Conservation (phyloP, 108 stramenopile genomes). For the Stephanodiscus minutulus region DNA sequence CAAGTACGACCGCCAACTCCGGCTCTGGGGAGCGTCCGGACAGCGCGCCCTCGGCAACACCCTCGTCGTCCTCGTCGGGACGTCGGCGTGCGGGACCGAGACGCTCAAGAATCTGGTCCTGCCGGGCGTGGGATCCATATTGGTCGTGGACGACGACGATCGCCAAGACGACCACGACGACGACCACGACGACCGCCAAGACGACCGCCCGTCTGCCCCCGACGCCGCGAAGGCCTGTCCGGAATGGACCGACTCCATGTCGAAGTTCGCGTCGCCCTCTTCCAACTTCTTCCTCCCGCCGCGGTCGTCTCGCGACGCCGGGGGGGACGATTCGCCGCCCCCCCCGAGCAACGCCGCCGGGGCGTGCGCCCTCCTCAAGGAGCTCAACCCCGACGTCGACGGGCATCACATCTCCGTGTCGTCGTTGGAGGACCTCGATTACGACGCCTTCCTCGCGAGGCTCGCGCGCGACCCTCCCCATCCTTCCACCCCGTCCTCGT, state of each 20-base stretch:
- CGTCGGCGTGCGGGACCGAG: slow-evolving; percentile 94
- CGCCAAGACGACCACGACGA: slow-evolving; percentile 35
- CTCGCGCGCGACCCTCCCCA: slow-evolving; percentile 14
- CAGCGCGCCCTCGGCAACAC: slow-evolving; percentile 78
- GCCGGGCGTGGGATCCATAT: slow-evolving; percentile 95
- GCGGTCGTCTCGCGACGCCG: neutral
- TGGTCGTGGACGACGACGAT: slow-evolving; percentile 83
- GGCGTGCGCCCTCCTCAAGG: slow-evolving; percentile 50
- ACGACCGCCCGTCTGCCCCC: slow-evolving; percentile 36
- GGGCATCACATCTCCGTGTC: slow-evolving; percentile 57
- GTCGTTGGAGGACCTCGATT: slow-evolving; percentile 43
- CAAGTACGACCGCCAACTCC: slow-evolving; percentile 99
- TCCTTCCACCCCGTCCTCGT: slow-evolving; percentile 1
- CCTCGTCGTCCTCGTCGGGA: slow-evolving; percentile 69
- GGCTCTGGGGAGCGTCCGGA: slow-evolving; percentile 97
- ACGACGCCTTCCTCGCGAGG: slow-evolving; percentile 19
- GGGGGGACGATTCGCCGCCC: neutral
- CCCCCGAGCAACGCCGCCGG: slow-evolving; percentile 31
- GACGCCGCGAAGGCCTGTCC: slow-evolving; percentile 26
- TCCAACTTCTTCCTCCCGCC: slow-evolving; percentile 80
- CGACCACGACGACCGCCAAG: slow-evolving; percentile 43
- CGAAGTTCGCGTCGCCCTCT: slow-evolving; percentile 15
- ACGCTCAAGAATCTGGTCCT: slow-evolving; percentile 98
- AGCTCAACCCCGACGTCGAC: slow-evolving; percentile 85
- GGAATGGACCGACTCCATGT: slow-evolving; percentile 13